Base-by-base conservation (phyloP, 495 filamentous ascomycete genomes). In the Podospora didyma region DNA sequence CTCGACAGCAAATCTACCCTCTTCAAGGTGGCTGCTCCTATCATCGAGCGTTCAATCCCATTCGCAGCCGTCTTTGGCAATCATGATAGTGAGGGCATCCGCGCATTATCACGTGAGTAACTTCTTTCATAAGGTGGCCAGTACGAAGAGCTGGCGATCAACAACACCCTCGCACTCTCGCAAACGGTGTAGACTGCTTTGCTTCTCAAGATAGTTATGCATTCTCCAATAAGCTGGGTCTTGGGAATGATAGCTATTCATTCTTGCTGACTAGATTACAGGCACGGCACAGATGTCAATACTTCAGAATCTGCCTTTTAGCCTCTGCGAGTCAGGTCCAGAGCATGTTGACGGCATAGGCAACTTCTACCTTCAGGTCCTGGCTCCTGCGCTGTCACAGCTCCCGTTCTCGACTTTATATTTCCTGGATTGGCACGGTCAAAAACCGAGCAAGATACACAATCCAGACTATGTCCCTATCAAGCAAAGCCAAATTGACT, bases 21-120 rank as follows among this genome's bases (percentile, higher is more conserved):
- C 37, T 73, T 75, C 52, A 75, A 75, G 62, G 69, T 75, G 21
- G 68, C 70, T 66, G 62, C 61, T 52, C 69, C 64, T 64, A 58
- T 73, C 39, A 68, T 73, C 49, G 57, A 67, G 54, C 69, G 69
- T 58, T 68, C 61, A 44, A 68, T 69, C 39, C 69, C 69, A 59
- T 73, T 64, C 53, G 67, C 66, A 62, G 67, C 62, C 53, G 64
- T 71, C 54, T 71, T 71, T 63, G 69, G 69, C 59, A 73, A 71
- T 64, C 69, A 73, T 62, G 64, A 73, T 54, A 62, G 54, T 59
- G 67, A 73, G 61, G 68, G 68, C 59, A 59, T 42, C 46, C 54
- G 69, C 56, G 69, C 68, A 62, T 62, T 70, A 53, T 63, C 65
- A 62, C 60, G 68, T 69, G 49, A 71, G 68, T 70, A 58, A 64